These are phyloP conservation scores for Candida freyschussii DNA, from an alignment of 1,139 yeast genomes.

Conservation along the genomic window DNA sequence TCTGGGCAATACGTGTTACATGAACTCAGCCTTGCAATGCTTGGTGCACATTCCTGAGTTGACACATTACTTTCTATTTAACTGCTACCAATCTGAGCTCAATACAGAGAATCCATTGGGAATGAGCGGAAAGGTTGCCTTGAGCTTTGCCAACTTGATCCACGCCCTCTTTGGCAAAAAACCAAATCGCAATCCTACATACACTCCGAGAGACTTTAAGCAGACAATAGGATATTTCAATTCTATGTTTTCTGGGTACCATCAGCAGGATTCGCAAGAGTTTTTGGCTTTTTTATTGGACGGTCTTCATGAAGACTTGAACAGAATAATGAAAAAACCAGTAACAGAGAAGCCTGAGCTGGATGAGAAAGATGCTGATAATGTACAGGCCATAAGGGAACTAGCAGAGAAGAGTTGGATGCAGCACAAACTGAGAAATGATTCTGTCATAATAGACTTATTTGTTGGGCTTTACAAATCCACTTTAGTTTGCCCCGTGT, in stretches of 20 bases:
- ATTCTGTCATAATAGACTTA: slow-evolving; percentile 77
- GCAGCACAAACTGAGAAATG: slow-evolving; percentile 74
- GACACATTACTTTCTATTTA: slow-evolving; percentile 64
- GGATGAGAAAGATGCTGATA: slow-evolving; percentile 51
- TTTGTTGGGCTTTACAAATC: slow-evolving; percentile 91
- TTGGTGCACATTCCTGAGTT: slow-evolving; percentile 83
- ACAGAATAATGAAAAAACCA: slow-evolving; percentile 77
- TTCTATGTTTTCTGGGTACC: slow-evolving; percentile 79
- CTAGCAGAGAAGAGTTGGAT: slow-evolving; percentile 80
- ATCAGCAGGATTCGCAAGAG: slow-evolving; percentile 96
- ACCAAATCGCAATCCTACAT: slow-evolving; percentile 23
- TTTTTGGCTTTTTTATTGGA: slow-evolving; percentile 85
- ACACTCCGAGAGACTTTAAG: slow-evolving; percentile 70
- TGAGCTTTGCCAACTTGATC: slow-evolving; percentile 63
- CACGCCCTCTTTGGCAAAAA: slow-evolving; percentile 49
- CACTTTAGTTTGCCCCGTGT: slow-evolving; percentile 81
- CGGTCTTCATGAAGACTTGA: slow-evolving; percentile 90
- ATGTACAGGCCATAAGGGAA: slow-evolving; percentile 47
- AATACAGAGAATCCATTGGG: slow-evolving; percentile 82
- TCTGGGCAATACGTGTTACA: slow-evolving; percentile 91
- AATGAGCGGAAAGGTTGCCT: slow-evolving; percentile 74
- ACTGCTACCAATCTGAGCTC: slow-evolving; percentile 60
- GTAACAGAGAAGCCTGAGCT: slow-evolving; percentile 86
- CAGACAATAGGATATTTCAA: slow-evolving; percentile 74
- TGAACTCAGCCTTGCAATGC: slow-evolving; percentile 96